Conservation (phyloP, 2,329 filamentous ascomycete species). For the Fonsecaea nubica region DNA sequence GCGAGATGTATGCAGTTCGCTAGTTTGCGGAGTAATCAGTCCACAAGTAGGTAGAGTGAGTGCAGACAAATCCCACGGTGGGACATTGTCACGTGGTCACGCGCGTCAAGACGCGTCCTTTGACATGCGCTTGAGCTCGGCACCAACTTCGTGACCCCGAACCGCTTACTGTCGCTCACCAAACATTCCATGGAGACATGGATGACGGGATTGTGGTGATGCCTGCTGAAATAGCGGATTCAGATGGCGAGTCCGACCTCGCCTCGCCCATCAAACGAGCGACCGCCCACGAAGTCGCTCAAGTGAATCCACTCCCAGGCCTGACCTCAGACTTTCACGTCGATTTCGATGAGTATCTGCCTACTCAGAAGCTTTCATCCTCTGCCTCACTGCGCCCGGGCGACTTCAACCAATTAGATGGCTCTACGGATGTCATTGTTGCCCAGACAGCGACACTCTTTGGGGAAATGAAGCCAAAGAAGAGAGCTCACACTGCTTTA, state of each 20-base stretch:
- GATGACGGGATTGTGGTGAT: conserved; percentile 21
- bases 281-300: background rate
- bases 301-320: background rate
- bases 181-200: conserved; percentile 5
- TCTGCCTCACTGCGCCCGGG: conserved; percentile 15
- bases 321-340: conserved; percentile 25
- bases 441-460: conserved; percentile 1
- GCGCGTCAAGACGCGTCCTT: background rate
- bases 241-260: conserved; percentile 38
- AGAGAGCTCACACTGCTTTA: conserved; percentile 30
- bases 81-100: background rate
- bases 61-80: background rate
- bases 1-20: background rate
- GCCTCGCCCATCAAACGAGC: conserved; percentile 22
- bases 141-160: background rate
- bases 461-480: conserved; percentile 18
- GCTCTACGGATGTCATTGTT: background rate
- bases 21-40: too few relatives aligned
- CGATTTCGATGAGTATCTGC: conserved; percentile 37
- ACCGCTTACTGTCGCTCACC: background rate
- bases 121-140: background rate
- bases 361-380: conserved; percentile 35
- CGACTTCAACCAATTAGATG: conserved; percentile 5
- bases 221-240: conserved; percentile 39
- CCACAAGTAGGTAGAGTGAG: too few relatives aligned